phyloP scores from a whole-genome alignment of 192 early-diverging fungal species.

The Coemansia sp. region DNA sequence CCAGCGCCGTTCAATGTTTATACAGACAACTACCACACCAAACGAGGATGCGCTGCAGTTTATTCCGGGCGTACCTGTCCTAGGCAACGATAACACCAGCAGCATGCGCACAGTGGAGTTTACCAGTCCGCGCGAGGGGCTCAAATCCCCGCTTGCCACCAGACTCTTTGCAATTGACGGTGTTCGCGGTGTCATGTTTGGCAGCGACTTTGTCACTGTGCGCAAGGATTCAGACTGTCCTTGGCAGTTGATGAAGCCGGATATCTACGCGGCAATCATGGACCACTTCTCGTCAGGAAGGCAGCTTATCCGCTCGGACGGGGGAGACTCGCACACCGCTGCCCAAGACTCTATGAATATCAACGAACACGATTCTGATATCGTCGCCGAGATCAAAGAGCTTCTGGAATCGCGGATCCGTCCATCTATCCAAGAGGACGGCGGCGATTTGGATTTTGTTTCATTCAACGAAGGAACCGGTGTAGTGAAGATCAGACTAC shows the following conservation, averaged over 20 bases:
- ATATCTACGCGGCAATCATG: constrained; percentile 95
- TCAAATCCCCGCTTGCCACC: constrained; percentile 85
- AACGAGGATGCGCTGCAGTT: constrained; percentile 96
- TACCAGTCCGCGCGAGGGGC: constrained; percentile 67
- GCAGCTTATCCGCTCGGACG: constrained; percentile 65
- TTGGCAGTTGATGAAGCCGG: constrained; percentile 98
- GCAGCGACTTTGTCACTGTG: constrained; percentile 93
- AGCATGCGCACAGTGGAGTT: constrained; percentile 79
- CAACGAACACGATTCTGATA: constrained; percentile 83
- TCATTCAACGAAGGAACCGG: constrained; percentile 80
- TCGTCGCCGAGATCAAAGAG: constrained; percentile 98
- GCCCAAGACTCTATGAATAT: constrained; percentile 23
- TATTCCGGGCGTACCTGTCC: constrained; percentile 86
- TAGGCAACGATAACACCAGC: constrained; percentile 42
- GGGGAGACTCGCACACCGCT: constrained; percentile 10
- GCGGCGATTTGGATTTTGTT: constrained; percentile 96
- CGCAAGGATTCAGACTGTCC: constrained; percentile 83
- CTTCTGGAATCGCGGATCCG: constrained; percentile 92
- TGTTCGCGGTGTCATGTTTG: constrained; percentile 84
- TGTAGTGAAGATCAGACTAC: constrained; percentile 86
- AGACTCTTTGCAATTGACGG: constrained; percentile 93
- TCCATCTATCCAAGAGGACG: constrained; percentile 97
- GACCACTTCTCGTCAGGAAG: constrained; percentile 85
- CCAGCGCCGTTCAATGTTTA: constrained; percentile 69
- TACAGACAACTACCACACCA: constrained; percentile 88